Evolutionary conservation across 1,284 basidiomycete genomes (phyloP).

Genomic region (Nidula niveotomentosa): DNA sequence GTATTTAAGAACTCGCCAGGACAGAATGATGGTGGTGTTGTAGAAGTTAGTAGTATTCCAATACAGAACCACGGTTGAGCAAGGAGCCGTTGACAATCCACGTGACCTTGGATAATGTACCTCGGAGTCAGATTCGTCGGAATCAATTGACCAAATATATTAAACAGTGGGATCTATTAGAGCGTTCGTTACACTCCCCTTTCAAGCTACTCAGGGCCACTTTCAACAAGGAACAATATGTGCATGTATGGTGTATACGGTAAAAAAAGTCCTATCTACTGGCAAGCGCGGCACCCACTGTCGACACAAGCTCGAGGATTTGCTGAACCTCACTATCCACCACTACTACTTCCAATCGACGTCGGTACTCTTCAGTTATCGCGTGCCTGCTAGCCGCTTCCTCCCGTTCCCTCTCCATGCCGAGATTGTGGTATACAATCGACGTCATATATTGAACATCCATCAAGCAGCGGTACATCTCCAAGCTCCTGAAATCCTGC

Average conservation of each 20-base stretch:
- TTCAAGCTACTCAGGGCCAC: background rate
- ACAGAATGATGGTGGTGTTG: no score
- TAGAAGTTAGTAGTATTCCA: no score
- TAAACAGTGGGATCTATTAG: no score
- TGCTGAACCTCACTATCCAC: slow-evolving; percentile 53
- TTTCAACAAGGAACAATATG: background rate
- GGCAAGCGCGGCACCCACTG: slow-evolving; percentile 57
- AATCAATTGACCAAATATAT: no score
- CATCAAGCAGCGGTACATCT: slow-evolving; percentile 56
- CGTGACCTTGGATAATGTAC: no score
- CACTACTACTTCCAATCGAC: slow-evolving; percentile 36
- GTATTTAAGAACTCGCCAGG: background rate
- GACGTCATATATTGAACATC: slow-evolving; percentile 73
- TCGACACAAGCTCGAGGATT: slow-evolving; percentile 57
- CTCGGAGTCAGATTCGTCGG: no score
- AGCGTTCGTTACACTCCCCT: no score
- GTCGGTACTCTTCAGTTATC: slow-evolving; percentile 39
- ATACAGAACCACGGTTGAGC: no score
- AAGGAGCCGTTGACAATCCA: no score
- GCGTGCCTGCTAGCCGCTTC: slow-evolving; percentile 49
- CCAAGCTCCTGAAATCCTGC: slow-evolving; percentile 54
- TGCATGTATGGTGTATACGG: background rate
- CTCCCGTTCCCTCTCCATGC: slow-evolving; percentile 53
- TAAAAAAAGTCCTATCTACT: slow-evolving; percentile 26
- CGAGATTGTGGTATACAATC: slow-evolving; percentile 70